These are phyloP conservation scores for Sesbania bispinosa DNA, from an alignment of 306 rosid species.

Conservation along the genomic window DNA sequence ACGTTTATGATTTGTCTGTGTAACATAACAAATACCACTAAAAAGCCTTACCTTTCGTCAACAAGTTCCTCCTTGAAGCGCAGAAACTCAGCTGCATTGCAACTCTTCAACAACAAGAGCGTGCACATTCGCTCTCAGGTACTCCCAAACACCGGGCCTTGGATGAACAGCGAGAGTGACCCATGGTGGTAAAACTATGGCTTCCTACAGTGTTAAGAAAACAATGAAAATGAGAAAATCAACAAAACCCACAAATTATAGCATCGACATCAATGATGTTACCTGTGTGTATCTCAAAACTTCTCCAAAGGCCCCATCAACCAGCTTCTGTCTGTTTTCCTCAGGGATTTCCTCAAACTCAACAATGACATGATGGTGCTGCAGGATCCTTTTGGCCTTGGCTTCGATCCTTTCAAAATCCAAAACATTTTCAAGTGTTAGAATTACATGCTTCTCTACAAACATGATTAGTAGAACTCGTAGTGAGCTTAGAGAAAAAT, in stretches of 20 bases:
- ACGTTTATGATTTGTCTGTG: too few relatives aligned
- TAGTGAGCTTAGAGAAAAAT: too few relatives aligned
- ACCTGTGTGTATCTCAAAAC: slow-evolving; percentile 84
- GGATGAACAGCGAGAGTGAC: slow-evolving; percentile 97
- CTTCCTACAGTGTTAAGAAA: slow-evolving; percentile 49
- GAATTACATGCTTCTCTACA: background rate
- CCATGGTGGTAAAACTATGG: slow-evolving; percentile 91
- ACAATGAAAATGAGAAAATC: background rate
- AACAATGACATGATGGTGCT: slow-evolving; percentile 76
- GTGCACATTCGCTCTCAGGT: slow-evolving; percentile 82
- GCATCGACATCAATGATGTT: background rate
- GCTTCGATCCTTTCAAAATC: slow-evolving; percentile 58
- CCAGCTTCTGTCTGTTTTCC: slow-evolving; percentile 58
- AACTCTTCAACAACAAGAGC: slow-evolving; percentile 83
- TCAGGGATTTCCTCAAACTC: slow-evolving; percentile 94
- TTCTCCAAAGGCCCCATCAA: slow-evolving; percentile 79
- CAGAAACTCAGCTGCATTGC: slow-evolving; percentile 71
- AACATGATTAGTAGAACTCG: too few relatives aligned
- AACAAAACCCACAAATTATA: background rate
- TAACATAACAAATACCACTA: too few relatives aligned
- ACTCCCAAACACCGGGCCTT: slow-evolving; percentile 99
- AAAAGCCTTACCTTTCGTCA: slow-evolving; percentile 63
- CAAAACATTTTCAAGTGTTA: background rate
- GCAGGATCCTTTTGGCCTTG: slow-evolving; percentile 87
- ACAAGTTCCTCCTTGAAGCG: slow-evolving; percentile 94